phyloP scores from a whole-genome alignment of 1,284 basidiomycete species.

The Erythrobasidium hasegawianum region DNA sequence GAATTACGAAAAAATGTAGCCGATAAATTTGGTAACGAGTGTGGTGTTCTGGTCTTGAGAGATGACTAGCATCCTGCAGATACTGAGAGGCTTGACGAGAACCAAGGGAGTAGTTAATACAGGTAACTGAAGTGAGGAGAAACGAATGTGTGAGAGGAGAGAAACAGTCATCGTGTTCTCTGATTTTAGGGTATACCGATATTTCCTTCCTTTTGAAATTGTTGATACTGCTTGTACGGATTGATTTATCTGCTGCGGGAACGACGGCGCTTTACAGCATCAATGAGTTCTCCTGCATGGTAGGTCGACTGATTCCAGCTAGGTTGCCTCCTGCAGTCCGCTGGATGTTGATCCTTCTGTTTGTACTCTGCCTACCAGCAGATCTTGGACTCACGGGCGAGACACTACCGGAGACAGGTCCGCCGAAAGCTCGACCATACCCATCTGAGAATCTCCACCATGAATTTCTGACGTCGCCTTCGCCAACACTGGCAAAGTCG shows the following conservation, averaged over 20 bases:
- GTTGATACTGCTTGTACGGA: no score
- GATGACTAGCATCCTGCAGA: no score
- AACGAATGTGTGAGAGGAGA: no score
- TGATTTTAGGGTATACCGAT: no score
- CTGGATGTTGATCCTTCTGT: constrained; percentile 31
- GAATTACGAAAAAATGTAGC: no score
- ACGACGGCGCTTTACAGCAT: constrained; percentile 16
- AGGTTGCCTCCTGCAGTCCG: constrained; percentile 18
- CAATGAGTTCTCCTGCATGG: constrained; percentile 33
- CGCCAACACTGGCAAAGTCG: constrained; percentile 23
- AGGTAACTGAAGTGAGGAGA: no score
- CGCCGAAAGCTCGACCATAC: constrained; percentile 24
- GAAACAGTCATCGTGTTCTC: no score
- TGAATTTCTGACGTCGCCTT: constrained; percentile 25
- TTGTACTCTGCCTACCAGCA: constrained; percentile 18
- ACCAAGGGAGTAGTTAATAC: no score
- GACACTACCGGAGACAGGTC: not conserved
- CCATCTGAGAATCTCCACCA: constrained; percentile 34
- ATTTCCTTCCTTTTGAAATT: no score
- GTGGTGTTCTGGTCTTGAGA: no score
- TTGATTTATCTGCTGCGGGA: not conserved
- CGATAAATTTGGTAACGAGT: no score
- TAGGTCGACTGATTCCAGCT: constrained; percentile 23
- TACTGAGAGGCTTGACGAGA: no score
- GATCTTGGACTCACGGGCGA: constrained; percentile 7